Evolutionary conservation across 768 basidiomycete genomes (phyloP), one percentile per base, ranked within the genome.

Genomic region (Amanita inopinata): DNA sequence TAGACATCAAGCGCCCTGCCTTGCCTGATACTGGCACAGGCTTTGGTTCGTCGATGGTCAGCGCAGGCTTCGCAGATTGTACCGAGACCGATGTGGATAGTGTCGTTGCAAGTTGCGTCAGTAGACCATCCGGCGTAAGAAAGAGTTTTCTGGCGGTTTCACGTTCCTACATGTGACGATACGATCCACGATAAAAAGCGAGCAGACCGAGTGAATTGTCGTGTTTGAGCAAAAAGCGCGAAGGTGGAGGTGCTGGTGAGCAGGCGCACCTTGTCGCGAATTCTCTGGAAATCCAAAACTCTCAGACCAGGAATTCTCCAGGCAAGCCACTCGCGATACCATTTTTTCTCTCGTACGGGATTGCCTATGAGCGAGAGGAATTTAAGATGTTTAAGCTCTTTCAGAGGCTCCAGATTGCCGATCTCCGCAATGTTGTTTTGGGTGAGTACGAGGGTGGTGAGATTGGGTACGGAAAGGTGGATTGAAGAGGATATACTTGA

Each of bases 311-410:
- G 79, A 70, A 90, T 71, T 67, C 81, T 78, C 78, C 79, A 90
- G 53, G 86, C 79, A 70, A 92, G 77, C 90, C 90, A 94, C 69
- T 90, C 87, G 69, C 89, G 85, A 70, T 93, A 94, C 79, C 84
- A 88, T 76, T 90, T 88, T 73, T 85, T 86, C 68, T 91, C 84
- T 58, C 73, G 67, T 23, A 92, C 86, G 43, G 91, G 88, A 53
- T 87, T 87, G 17, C 87, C 89, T 49, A 87, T 52, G 51, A 93
- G 63, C 27, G 78, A 78, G 38, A 94, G 60, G 56, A 80, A 88
- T 58, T 80, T 76, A 51, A 94, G 76, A 27, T 72, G 67, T 57
- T 69, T 78, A 43, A 88, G 61, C 53, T 87, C 83, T 58, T 78
- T 84, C 39, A 90, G 68, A 15, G 89, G 79, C 53, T 90, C 86